Conservation (phyloP, 106 monocot genomes). For the Allium sativum region DNA sequence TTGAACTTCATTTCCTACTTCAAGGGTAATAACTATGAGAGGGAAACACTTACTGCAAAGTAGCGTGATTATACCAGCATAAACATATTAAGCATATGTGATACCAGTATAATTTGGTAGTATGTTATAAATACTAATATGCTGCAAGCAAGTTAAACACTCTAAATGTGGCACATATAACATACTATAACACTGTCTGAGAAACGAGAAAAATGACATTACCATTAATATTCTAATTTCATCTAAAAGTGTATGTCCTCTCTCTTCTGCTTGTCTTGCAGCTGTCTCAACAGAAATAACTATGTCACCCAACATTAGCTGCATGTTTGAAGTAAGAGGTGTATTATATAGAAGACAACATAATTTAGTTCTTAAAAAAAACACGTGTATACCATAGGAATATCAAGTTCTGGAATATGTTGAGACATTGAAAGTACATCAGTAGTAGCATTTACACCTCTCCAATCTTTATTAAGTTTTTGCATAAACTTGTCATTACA, state of each 20-base stretch:
- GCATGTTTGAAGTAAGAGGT: conserved; percentile 11
- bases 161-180: background rate
- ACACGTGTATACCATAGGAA: conserved; percentile 61
- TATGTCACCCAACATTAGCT: conserved; percentile 84
- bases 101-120: too few relatives aligned
- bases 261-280: conserved; percentile 84
- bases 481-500: conserved; percentile 85
- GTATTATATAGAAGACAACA: background rate
- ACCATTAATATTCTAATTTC: conserved; percentile 92
- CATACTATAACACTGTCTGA: background rate
- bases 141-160: background rate
- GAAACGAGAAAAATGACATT: background rate
- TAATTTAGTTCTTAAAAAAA: background rate
- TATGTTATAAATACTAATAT: too few relatives aligned
- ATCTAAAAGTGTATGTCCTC: conserved; percentile 78
- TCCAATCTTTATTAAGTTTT: conserved; percentile 90
- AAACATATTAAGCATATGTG: too few relatives aligned
- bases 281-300: conserved; percentile 96
- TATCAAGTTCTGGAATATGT: conserved; percentile 70
- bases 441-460: conserved; percentile 71
- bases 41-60: too few relatives aligned
- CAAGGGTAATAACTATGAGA: too few relatives aligned
- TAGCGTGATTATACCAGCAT: too few relatives aligned
- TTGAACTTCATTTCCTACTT: too few relatives aligned
- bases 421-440: conserved; percentile 94